Evolutionary conservation across 371 early-diverging fungal species (phyloP), one percentile per base, ranked within the genome.

Genomic region (Syncephalastrum sp.): DNA sequence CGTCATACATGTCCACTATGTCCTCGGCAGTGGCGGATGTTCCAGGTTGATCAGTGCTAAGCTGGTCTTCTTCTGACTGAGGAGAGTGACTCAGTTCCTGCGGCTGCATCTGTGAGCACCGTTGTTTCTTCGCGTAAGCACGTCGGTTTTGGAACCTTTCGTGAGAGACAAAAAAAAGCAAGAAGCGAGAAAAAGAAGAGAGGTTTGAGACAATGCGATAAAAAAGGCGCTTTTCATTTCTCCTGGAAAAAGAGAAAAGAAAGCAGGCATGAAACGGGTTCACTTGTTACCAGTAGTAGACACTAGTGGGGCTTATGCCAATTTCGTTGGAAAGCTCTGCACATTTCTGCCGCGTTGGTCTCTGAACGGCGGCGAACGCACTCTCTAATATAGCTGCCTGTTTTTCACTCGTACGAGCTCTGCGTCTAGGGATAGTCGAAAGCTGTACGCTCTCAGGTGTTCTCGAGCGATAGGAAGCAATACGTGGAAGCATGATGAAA

Each of bases 201-300:
- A 33, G 8, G 38, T 33, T 10, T 33, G 38, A 33, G 38, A 33
- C 38, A 33, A 33, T 33, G 38, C 5, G 38, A 33, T 10, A 33
- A 33, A 10, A 12, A 12, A 10, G 29, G 29, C 29, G 38, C 10
- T 33, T 33, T 33, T 10, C 10, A 15, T 10, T n/a, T 29, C 8
- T 10, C 38, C 12, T 38, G 33, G 43, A 43, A 41, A 43, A 41
- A 19, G 43, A 3, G 10, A 52, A 8, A 23, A 15, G 47, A 47
- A 27, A 55, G 27, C 25, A 45, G 29, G 47, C 25, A 33, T 19
- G 47, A 19, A 47, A 54, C 17, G 27, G 21, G 45, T 17, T 24
- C 16, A 21, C 24, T 29, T n/a, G 47, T 54, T 66, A 70, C 70
- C 70, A 70, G 33, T 65, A 70, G 19, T 70, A 65, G 24, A 70